Base-by-base conservation (phyloP, 163 green algal species). In the Chlamydomonas reinhardtii region DNA sequence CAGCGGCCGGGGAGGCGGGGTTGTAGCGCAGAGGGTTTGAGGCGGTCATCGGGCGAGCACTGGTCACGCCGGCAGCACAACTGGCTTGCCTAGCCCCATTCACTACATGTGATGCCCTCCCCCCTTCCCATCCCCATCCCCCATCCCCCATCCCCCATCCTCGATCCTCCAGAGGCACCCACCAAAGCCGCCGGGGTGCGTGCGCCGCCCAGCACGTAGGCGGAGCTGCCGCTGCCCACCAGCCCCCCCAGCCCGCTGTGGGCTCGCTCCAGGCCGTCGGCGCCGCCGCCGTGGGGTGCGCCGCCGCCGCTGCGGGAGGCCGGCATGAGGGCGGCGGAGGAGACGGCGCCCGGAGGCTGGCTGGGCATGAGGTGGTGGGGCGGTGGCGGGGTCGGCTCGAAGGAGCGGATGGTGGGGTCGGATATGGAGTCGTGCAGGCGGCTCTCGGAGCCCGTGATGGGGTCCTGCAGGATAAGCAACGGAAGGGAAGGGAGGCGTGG, bases 391-490 rank as follows among this genome's bases (percentile, higher is more conserved):
- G 11, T 17, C 48, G 48, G 48, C 48, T 82, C 71, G 59, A 59
- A 87, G 5, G 39, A 61, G 34, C 82, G 82, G 5, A 32, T 43
- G 29, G 82, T 56, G 24, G 82, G 82, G 17, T 87, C 82, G 19
- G 82, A 82, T 59, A 82, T 74, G n/a, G 61, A 75, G 20, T 87
- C 82, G 39, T 87, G 61, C 25, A 87, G 35, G 5, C 82, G 59
- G 29, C 72, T 43, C 5, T 22, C 59, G 9, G 43, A 2, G 54
- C 80, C 80, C 35, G 69, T 66, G 34, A 79, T 86, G 31, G 70
- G 37, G 34, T 81, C 81, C 35, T 73, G 37, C 8, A 20, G 48
- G 48, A 14, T 12, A 56, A 17, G 11, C 5, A 14, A 8, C 39
- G 39, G 39, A 5, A 48, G 39, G 39, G 39, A 8, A 48, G 39